Evolutionary conservation across 2,329 filamentous ascomycete species (phyloP).

Genomic region (Tolypocladium cylindrosporum): DNA sequence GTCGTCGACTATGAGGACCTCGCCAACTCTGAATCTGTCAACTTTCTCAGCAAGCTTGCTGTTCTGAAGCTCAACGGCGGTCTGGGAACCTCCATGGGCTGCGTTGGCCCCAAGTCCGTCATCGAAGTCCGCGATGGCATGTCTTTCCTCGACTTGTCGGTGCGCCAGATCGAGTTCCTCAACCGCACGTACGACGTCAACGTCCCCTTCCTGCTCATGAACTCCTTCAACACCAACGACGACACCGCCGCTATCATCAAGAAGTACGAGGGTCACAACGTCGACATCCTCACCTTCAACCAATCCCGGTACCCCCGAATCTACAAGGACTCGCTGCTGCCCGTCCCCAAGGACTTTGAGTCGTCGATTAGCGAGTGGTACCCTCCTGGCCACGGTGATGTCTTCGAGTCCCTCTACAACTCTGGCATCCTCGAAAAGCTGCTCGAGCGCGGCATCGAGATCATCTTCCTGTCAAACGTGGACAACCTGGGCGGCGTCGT

Average conservation of each 20-base stretch:
- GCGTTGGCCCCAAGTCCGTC: slow-evolving; percentile 97
- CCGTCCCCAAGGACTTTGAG: slow-evolving; percentile 80
- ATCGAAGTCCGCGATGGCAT: slow-evolving; percentile 99
- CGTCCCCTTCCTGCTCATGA: slow-evolving; percentile 98
- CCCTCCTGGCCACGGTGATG: slow-evolving; percentile 96
- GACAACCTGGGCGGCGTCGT: slow-evolving; percentile 98
- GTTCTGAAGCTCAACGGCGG: slow-evolving; percentile 99
- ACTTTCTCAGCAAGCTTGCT: slow-evolving; percentile 93
- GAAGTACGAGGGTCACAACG: slow-evolving; percentile 99
- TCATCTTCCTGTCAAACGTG: slow-evolving; percentile 97
- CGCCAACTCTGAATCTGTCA: slow-evolving; percentile 78
- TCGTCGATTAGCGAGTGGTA: slow-evolving; percentile 96
- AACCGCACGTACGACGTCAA: slow-evolving; percentile 97
- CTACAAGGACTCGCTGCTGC: slow-evolving; percentile 94
- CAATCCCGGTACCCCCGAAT: slow-evolving; percentile 97
- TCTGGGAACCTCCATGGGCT: slow-evolving; percentile 98
- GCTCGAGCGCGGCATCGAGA: slow-evolving; percentile 88
- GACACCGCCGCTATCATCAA: slow-evolving; percentile 99
- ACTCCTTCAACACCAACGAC: slow-evolving; percentile 99
- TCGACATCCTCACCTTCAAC: slow-evolving; percentile 99
- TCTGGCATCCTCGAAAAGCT: slow-evolving; percentile 96
- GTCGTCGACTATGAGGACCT: slow-evolving; percentile 92
- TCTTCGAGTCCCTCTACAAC: slow-evolving; percentile 99
- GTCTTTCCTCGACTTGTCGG: slow-evolving; percentile 98
- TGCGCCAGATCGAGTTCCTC: slow-evolving; percentile 97